Conservation (phyloP, 2,329 filamentous ascomycete genomes). For the Colletotrichum agaves region DNA sequence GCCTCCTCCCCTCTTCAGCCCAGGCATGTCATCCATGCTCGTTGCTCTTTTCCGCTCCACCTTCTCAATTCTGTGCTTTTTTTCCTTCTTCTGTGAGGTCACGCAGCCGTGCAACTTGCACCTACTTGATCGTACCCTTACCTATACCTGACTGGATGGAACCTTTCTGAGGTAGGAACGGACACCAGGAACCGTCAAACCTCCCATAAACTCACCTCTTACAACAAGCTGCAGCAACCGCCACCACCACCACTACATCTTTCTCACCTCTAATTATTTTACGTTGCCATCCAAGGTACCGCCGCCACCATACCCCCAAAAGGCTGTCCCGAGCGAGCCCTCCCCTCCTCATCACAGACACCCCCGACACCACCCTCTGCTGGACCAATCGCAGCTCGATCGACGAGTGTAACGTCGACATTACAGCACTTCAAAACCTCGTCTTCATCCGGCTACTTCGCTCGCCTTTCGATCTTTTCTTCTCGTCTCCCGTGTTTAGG, state of each 20-base stretch:
- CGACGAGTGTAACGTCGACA: constrained; percentile 11
- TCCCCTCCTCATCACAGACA: constrained; percentile 1
- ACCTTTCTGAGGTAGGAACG: background rate
- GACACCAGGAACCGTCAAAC: background rate
- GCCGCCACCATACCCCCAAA: background rate
- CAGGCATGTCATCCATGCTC: background rate
- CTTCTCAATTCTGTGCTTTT: background rate
- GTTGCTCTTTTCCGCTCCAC: constrained; percentile 6
- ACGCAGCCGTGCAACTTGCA: background rate
- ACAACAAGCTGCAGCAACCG: background rate
- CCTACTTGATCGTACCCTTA: background rate
- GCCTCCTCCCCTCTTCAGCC: constrained; percentile 2
- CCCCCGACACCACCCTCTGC: constrained; percentile 2
- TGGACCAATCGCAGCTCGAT: constrained; percentile 11
- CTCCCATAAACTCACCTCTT: background rate
- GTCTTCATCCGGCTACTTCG: background rate
- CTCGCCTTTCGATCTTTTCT: background rate
- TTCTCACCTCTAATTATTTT: background rate
- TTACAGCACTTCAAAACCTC: constrained; percentile 1
- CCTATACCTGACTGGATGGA: background rate
- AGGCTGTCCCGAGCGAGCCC: background rate
- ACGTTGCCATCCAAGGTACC: background rate
- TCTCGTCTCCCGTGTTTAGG: background rate
- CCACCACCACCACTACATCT: background rate
- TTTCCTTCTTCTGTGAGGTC: background rate